A percentile compares a stretch with the other conserved stretches of the same genome.
These are phyloP conservation scores for Seiridium unicorne DNA, from an alignment of 2,329 filamentous ascomycete genomes.

Conservation along the genomic window DNA sequence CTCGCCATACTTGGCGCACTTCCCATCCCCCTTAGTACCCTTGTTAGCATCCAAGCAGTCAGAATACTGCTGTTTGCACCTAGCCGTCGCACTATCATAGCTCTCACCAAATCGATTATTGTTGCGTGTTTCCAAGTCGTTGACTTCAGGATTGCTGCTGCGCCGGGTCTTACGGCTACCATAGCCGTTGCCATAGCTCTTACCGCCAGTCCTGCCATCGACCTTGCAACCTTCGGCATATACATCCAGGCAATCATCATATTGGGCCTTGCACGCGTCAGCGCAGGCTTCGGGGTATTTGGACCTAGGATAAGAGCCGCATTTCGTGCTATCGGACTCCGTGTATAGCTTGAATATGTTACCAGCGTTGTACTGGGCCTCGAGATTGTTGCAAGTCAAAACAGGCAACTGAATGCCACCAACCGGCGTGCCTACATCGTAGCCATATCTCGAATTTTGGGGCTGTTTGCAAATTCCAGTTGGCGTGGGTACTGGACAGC, in stretches of 20 bases:
- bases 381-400: slow-evolving; percentile 53
- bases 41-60: slow-evolving; percentile 46
- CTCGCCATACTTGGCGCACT: slow-evolving; percentile 31
- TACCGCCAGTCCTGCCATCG: slow-evolving; percentile 19
- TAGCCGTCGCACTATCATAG: slow-evolving; percentile 29
- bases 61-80: slow-evolving; percentile 48
- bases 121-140: slow-evolving; percentile 16
- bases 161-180: slow-evolving; percentile 20
- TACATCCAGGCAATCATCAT: slow-evolving; percentile 42
- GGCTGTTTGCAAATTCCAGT: slow-evolving; percentile 54
- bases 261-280: slow-evolving; percentile 54
- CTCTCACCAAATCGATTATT: slow-evolving; percentile 21
- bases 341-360: slow-evolving; percentile 54
- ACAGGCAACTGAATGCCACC: slow-evolving; percentile 51
- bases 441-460: slow-evolving; percentile 58
- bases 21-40: slow-evolving; percentile 30
- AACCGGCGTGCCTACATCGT: slow-evolving; percentile 61
- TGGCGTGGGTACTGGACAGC: slow-evolving; percentile 41
- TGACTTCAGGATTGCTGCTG: slow-evolving; percentile 9
- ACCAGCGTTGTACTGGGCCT: slow-evolving; percentile 33
- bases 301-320: slow-evolving; percentile 40
- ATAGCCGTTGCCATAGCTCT: slow-evolving; percentile 21
- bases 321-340: slow-evolving; percentile 38
- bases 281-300: slow-evolving; percentile 40
- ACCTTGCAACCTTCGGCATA: slow-evolving; percentile 49